These are phyloP conservation scores for Alternaria triticimaculans DNA, from an alignment of 2,329 filamentous ascomycete genomes.

Conservation along the genomic window DNA sequence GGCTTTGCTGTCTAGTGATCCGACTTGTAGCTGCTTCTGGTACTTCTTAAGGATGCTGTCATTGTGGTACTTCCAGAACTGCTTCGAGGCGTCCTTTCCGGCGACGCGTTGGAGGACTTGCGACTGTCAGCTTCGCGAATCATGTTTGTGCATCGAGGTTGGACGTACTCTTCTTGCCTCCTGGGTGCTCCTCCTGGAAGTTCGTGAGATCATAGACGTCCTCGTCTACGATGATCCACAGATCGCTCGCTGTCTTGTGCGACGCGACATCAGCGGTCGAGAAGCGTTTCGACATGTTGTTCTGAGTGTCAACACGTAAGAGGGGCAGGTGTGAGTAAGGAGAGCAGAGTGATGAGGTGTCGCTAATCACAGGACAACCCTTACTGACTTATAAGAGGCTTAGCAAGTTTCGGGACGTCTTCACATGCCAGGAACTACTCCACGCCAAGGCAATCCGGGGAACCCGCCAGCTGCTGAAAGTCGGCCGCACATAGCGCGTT, in stretches of 20 bases:
- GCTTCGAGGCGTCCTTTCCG: constrained; percentile 72
- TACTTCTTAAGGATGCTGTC: constrained; percentile 68
- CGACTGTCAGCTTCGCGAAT: constrained; percentile 18
- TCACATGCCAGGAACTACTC: constrained; percentile 44
- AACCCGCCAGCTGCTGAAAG: constrained; percentile 24
- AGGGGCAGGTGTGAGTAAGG: neutral
- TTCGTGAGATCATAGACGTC: constrained; percentile 95
- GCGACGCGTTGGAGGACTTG: constrained; percentile 69
- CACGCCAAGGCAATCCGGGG: constrained; percentile 38
- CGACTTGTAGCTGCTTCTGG: constrained; percentile 65
- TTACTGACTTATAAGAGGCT: constrained; percentile 32
- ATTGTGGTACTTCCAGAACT: constrained; percentile 72
- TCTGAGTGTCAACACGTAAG: constrained; percentile 6
- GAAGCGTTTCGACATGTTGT: constrained; percentile 86
- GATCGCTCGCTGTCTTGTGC: constrained; percentile 85
- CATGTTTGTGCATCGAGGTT: neutral
- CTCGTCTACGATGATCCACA: constrained; percentile 91
- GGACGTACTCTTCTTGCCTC: constrained; percentile 72
- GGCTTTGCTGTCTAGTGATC: constrained; percentile 82
- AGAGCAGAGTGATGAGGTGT: constrained; percentile 4
- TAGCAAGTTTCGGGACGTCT: constrained; percentile 32
- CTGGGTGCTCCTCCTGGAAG: constrained; percentile 62
- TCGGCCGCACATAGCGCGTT: constrained; percentile 34
- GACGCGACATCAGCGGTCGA: constrained; percentile 83
- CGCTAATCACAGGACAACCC: constrained; percentile 25